Percentiles rank a stretch among this genome's conserved stretches.
These are phyloP conservation scores for Ustilago nuda DNA, from an alignment of 1,284 basidiomycete species.

Conservation along the genomic window DNA sequence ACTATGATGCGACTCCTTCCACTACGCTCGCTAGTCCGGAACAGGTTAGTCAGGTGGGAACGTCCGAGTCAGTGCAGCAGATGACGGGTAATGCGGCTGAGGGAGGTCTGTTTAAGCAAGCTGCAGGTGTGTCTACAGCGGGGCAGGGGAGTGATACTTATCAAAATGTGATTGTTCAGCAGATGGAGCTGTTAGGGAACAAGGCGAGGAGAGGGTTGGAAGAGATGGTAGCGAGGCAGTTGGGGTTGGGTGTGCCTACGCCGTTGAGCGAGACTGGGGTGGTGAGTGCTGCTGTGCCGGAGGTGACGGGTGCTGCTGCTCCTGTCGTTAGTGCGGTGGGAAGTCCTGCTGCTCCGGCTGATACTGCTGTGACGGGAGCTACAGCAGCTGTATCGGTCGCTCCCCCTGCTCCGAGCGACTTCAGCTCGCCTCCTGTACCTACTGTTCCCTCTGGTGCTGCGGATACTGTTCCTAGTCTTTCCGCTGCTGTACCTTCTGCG, in stretches of 20 bases:
- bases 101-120: constrained; percentile 22
- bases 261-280: constrained; percentile 2
- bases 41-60: constrained; percentile 13
- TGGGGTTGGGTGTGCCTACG: constrained; percentile 14
- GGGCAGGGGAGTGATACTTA: constrained; percentile 11
- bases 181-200: constrained; percentile 28
- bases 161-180: constrained; percentile 24
- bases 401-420: constrained; percentile 34
- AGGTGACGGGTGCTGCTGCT: background rate
- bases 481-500: no score
- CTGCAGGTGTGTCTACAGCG: background rate
- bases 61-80: background rate
- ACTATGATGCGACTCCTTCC: constrained; percentile 30
- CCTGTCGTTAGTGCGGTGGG: background rate
- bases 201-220: constrained; percentile 13
- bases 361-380: constrained; percentile 6
- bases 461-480: background rate
- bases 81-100: constrained; percentile 28
- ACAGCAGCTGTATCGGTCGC: constrained; percentile 19
- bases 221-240: constrained; percentile 5
- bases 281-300: constrained; percentile 6
- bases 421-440: constrained; percentile 19
- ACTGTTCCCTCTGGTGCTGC: constrained; percentile 8
- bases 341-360: constrained; percentile 4
- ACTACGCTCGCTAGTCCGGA: background rate